Base-by-base conservation (phyloP, 2,329 filamentous ascomycete species). In the Ophiostoma sp. region DNA sequence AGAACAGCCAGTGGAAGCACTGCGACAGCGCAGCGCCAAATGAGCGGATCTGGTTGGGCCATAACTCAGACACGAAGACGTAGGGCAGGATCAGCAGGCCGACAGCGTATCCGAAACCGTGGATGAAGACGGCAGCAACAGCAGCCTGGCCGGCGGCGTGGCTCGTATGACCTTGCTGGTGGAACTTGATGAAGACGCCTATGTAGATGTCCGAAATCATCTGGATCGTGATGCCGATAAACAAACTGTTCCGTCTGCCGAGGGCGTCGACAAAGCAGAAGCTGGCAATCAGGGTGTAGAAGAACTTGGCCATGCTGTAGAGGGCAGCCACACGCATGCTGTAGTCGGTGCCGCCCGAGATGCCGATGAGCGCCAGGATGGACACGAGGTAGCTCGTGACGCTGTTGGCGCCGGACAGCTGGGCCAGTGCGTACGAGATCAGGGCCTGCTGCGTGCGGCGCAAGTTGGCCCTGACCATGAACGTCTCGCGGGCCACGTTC, bases 241-340 rank as follows among this genome's bases (percentile, higher is more conserved):
- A 68, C 4, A 71, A 36, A 5, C 75, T 77, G 18, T 74, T 76
- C 12, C 78, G 75, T 11, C 79, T 76, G 1, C 81, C 80, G 3
- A 82, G 73, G 9, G 77, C 78, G 65, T 82, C 80, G n/a, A 71
- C 65, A 36, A 82, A 77, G 72, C 81, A 79, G 68, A 82, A 78
- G 2, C 76, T 77, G 4, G 79, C 79, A 11, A 79, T 76, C 1
- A 82, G 66, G 5, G 76, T 76, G 69, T 76, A 80, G 66, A 76
- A 77, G 67, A 82, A 78, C 71, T 81, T 83, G 52, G 79, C 74
- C 62, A 82, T 72, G 9, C 75, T 75, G 66, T 82, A 82, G 73
- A 82, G 79, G 66, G 76, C 77, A 1, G 75, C 78, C 1, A 81
- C 72, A 63, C 81, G 79, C 7, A 82, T 74, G 27, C 72, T 76